Base-by-base conservation (phyloP, 225 moss, liverwort and hornwort genomes). In the Sphagnum contortum region DNA sequence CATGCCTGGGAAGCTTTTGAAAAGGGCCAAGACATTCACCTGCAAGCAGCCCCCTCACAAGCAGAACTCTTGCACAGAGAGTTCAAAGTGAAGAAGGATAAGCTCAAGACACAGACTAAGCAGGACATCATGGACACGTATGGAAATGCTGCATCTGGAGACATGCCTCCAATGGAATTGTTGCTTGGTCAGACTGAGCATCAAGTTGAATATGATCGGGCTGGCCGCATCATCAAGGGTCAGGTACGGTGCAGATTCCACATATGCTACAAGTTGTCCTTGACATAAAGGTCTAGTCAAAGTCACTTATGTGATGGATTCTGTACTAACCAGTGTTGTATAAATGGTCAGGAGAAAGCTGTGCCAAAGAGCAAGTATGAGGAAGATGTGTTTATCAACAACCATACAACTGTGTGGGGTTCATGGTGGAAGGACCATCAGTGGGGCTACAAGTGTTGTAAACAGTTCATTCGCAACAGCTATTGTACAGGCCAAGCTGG, bases 321-420 rank as follows among this genome's bases (percentile, higher is more conserved):
- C n/a, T n/a, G n/a, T n/a, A n/a, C n/a, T n/a, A n/a, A n/a, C n/a
- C n/a, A n/a, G n/a, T n/a, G n/a, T n/a, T n/a, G n/a, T n/a, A n/a
- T n/a, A n/a, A n/a, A n/a, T n/a, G n/a, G n/a, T n/a, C 85, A 98
- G 85, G 96, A 98, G 69, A 98, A 90, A 73, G 92, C 92, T 48
- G 96, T 98, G 60, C 93, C 96, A 3, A 98, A 98, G 72, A 98
- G 96, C 76, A 98, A 98, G 74, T 92, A 98, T 10, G 96, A 98
- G 71, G 96, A 98, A 73, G 96, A 98, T 63, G 72, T 92, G 10
- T 92, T 87, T 57, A 89, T 87, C 67, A 92, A 98, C 82, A 98
- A 98, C 49, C 96, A 98, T 71, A 90, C 85, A 12, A 87, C 90
- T 55, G 92, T 98, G 55, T 96, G 96, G 96, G 96, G 96, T 53